Evolutionary conservation across 2,329 filamentous ascomycete species (phyloP), one percentile per base, ranked within the genome.

Genomic region (Venturia asperata): DNA sequence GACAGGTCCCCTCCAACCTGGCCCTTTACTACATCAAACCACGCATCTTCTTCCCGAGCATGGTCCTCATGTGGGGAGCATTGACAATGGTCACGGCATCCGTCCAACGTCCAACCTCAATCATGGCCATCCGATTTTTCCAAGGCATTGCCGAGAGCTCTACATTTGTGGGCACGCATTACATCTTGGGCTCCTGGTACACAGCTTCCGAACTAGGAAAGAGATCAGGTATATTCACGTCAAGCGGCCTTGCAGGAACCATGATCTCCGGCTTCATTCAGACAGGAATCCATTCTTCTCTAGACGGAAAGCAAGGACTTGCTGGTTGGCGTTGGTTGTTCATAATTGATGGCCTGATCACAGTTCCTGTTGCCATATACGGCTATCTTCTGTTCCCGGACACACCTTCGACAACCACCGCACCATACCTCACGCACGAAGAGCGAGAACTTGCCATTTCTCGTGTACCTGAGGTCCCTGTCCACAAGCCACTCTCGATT

Each of bases 211-310:
- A 87, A 71, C 80, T 87, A 0, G 85, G 83, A 3, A 87, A 87
- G 71, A 78, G 85, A 4, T 82, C 78, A 37, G 84, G 83, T 9
- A 81, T 88, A 63, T 87, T 87, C 71, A 85, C 83, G 1, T 80
- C 82, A 0, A 83, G 81, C 1, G 84, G 84, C 0, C 75, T 86
- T 1, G 83, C 82, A 0, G 85, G 84, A 0, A 85, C 81, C 0
- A 83, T 87, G 80, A 83, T 87, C 63, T 81, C 82, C 15, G 85
- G 85, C 0, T 85, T 86, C 71, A 81, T 88, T 65, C 84, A 87
- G 70, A 82, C 81, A 0, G 83, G 82, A 9, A 78, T 80, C 47
- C 75, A 78, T 64, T 73, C 69, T 0, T 76, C 72, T 43, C 73
- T 80, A 66, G 69, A 85, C 65, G 81, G 82, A 1, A 71, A 78